A percentile compares a stretch with the other conserved stretches of the same genome.
These are phyloP conservation scores for Gelatoporia subvermispora DNA, from an alignment of 768 basidiomycete genomes.

Conservation along the genomic window DNA sequence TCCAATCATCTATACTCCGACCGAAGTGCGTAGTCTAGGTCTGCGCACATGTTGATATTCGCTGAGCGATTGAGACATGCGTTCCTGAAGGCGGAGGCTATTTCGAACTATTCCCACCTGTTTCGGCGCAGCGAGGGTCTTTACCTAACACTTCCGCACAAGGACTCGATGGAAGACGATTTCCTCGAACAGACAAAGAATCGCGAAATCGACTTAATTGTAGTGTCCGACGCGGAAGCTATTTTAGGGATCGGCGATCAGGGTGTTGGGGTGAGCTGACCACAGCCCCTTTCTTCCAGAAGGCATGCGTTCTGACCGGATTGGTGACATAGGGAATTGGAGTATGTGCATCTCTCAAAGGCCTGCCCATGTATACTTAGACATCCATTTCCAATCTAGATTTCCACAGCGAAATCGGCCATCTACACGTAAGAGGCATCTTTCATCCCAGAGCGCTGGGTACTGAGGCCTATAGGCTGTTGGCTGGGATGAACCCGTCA, in stretches of 20 bases:
- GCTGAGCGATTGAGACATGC: background rate
- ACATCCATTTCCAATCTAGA: constrained; percentile 35
- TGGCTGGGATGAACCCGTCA: constrained; percentile 62
- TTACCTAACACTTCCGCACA: constrained; percentile 57
- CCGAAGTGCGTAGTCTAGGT: constrained; percentile 52
- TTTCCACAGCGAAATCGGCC: constrained; percentile 71
- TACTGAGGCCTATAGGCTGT: constrained; percentile 35
- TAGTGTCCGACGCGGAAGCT: constrained; percentile 81
- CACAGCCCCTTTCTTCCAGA: background rate
- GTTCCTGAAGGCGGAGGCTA: constrained; percentile 61
- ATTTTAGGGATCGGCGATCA: constrained; percentile 77
- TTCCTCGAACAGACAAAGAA: constrained; percentile 64
- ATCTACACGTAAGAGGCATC: constrained; percentile 56
- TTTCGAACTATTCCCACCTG: constrained; percentile 77
- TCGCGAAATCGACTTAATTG: constrained; percentile 69
- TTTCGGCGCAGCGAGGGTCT: constrained; percentile 77
- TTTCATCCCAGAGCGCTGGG: background rate
- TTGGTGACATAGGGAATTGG: constrained; percentile 30
- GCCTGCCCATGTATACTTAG: background rate
- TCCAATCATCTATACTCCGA: constrained; percentile 79
- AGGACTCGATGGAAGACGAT: constrained; percentile 68
- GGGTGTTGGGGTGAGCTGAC: constrained; percentile 58
- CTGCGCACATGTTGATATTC: too few species aligned
- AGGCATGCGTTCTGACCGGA: background rate
- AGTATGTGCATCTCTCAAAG: constrained; percentile 14